Evolutionary conservation across 2,329 filamentous ascomycete species (phyloP).

Genomic region (Trichoderma endophyticum): DNA sequence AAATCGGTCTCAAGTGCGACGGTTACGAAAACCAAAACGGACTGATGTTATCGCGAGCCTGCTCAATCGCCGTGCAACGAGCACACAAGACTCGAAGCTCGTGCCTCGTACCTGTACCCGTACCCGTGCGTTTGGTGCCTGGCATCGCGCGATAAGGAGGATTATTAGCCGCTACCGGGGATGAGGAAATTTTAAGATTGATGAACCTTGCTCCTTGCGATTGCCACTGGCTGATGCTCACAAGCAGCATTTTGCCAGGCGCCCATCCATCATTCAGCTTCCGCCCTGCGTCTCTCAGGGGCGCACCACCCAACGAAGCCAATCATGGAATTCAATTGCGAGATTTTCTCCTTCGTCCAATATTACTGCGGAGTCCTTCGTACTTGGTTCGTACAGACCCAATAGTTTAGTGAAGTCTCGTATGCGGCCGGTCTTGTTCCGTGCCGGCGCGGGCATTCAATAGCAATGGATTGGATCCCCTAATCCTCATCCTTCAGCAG

Average conservation of each 20-base stretch:
- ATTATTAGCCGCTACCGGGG: constrained; percentile 7
- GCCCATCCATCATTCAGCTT: neutral
- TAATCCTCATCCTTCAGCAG: neutral
- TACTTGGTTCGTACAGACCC: neutral
- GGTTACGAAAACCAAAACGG: neutral
- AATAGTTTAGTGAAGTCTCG: neutral
- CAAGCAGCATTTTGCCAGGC: neutral
- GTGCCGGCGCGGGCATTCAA: neutral
- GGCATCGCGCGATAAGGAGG: constrained; percentile 13
- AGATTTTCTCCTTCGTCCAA: constrained; percentile 4
- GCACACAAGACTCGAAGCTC: constrained; percentile 3
- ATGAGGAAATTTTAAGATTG: constrained; percentile 1
- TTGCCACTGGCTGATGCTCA: neutral
- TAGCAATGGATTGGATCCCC: neutral
- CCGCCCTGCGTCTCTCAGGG: neutral
- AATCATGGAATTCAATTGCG: neutral
- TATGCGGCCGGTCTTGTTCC: constrained; percentile 1
- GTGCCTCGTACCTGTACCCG: neutral
- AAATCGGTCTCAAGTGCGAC: neutral
- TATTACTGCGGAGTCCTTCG: neutral
- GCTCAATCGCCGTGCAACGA: constrained; percentile 6
- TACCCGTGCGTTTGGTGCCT: neutral
- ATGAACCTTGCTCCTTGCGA: constrained; percentile 6
- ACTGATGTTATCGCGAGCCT: neutral
- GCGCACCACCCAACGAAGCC: neutral